Percentiles rank a stretch among this genome's conserved stretches.
Conservation (phyloP, 2,329 filamentous ascomycete genomes). For the Grosmannia serpens region DNA sequence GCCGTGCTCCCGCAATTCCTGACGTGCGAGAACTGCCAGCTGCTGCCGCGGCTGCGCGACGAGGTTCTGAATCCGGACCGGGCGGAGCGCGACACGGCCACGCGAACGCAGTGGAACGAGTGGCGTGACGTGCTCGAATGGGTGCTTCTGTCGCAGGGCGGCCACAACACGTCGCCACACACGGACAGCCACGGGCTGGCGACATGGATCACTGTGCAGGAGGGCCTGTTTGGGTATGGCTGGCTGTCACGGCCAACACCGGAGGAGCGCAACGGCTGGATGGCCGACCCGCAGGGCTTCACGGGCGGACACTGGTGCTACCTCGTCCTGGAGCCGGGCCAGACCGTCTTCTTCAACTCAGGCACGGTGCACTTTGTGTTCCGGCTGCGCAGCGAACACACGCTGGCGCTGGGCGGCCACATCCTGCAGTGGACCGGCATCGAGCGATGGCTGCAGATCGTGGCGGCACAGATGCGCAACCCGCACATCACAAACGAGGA, state of each 20-base stretch:
- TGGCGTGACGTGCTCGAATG: constrained; percentile 22
- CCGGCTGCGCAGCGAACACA: constrained; percentile 16
- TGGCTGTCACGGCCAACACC: constrained; percentile 20
- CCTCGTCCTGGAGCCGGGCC: constrained; percentile 20
- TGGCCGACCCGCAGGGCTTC: constrained; percentile 14
- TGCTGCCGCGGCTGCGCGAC: constrained; percentile 18
- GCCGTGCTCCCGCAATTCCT: constrained; percentile 16
- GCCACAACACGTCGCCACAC: constrained; percentile 22
- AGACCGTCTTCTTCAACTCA: constrained; percentile 23
- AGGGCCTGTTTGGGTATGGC: constrained; percentile 19
- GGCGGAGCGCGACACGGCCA: constrained; percentile 17
- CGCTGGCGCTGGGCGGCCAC: constrained; percentile 22
- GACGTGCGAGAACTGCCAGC: constrained; percentile 18
- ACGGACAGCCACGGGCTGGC: constrained; percentile 22
- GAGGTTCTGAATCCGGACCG: constrained; percentile 25
- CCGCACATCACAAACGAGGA: constrained; percentile 21
- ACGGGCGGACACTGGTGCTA: constrained; percentile 20
- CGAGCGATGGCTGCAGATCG: constrained; percentile 18
- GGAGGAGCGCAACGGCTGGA: constrained; percentile 17
- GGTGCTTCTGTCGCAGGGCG: constrained; percentile 22
- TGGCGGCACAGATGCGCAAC: constrained; percentile 18
- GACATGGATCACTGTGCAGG: constrained; percentile 24
- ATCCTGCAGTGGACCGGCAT: constrained; percentile 22
- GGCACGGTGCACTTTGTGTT: constrained; percentile 25
- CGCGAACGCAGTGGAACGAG: constrained; percentile 19